Evolutionary conservation across 2,329 filamentous ascomycete genomes (phyloP).

Genomic region (Coniochaeta prunicola): DNA sequence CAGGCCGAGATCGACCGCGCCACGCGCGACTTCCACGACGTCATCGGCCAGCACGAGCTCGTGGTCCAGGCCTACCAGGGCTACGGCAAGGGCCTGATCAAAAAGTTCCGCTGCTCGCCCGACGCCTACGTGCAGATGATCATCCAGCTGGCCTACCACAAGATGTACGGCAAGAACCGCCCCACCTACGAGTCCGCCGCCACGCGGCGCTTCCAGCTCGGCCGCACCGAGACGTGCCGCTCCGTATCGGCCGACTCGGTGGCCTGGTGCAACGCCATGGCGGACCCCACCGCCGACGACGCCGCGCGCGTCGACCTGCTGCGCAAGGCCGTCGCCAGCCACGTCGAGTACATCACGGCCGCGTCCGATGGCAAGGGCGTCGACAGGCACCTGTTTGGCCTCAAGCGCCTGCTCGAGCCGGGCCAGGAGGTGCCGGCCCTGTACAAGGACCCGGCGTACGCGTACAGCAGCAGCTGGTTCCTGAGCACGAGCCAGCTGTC

Average conservation of each 20-base stretch:
- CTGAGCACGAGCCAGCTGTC: constrained; percentile 84
- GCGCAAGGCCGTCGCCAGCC: constrained; percentile 71
- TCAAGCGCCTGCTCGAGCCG: constrained; percentile 80
- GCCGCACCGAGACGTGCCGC: constrained; percentile 93
- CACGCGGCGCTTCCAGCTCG: constrained; percentile 90
- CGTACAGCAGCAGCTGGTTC: constrained; percentile 83
- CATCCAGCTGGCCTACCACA: constrained; percentile 96
- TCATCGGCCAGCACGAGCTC: constrained; percentile 85
- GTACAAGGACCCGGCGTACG: constrained; percentile 79
- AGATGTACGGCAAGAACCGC: constrained; percentile 97
- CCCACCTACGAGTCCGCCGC: constrained; percentile 97
- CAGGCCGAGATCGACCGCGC: constrained; percentile 74
- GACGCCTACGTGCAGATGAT: constrained; percentile 98
- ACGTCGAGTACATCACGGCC: constrained; percentile 84
- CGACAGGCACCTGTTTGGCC: constrained; percentile 91
- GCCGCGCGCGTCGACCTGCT: constrained; percentile 67
- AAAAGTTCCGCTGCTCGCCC: constrained; percentile 98
- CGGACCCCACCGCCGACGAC: constrained; percentile 56
- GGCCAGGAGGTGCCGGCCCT: constrained; percentile 76
- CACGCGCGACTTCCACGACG: constrained; percentile 66
- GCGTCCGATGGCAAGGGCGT: constrained; percentile 91
- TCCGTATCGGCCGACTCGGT: constrained; percentile 85
- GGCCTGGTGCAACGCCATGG: constrained; percentile 83
- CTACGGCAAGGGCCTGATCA: constrained; percentile 97
- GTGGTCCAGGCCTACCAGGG: constrained; percentile 93